Evolutionary conservation across 306 rosid genomes (phyloP).

Genomic region (Boehmeria nivea): DNA sequence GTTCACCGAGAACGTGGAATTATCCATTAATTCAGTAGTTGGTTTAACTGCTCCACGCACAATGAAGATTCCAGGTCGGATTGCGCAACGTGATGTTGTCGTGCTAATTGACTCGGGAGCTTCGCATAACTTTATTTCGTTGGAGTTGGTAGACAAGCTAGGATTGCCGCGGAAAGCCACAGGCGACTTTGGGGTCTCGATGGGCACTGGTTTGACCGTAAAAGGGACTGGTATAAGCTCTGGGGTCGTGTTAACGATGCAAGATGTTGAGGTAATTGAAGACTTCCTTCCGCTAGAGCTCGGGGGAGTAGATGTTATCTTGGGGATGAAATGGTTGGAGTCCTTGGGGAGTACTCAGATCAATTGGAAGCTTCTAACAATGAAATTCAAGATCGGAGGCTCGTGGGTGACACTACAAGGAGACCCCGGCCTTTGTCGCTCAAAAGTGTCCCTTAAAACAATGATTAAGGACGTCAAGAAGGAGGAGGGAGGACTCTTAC

Average conservation of each 20-base stretch:
- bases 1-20: not conserved
- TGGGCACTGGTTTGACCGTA: not conserved
- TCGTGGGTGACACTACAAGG: not conserved
- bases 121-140: not conserved
- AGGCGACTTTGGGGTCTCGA: not conserved
- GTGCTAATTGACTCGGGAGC: not conserved
- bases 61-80: not conserved
- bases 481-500: not conserved
- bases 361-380: not conserved
- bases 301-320: not conserved
- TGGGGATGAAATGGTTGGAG: not conserved
- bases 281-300: not conserved
- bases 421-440: not conserved
- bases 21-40: not conserved
- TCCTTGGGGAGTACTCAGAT: not conserved
- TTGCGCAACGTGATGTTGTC: not conserved
- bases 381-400: not conserved
- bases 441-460: not conserved
- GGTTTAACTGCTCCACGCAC: not conserved
- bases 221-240: not conserved
- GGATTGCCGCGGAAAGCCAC: not conserved
- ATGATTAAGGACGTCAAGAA: not conserved
- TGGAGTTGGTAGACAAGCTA: not conserved
- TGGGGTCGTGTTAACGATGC: not conserved
- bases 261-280: not conserved